Evolutionary conservation across 441 rosid genomes (phyloP).

Genomic region (Geranium incanum): DNA sequence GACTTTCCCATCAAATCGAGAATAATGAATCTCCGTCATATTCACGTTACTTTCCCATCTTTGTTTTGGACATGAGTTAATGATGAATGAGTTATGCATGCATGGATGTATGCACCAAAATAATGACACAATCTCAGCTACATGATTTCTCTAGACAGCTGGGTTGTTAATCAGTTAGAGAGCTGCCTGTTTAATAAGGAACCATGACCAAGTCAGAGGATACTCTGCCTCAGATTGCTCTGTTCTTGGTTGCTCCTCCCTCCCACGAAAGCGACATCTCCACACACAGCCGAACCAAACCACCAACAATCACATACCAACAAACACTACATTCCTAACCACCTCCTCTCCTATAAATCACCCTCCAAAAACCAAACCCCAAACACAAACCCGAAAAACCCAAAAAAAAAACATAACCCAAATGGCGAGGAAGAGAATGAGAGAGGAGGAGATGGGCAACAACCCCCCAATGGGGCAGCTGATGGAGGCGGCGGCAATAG

Average conservation of each 20-base stretch:
- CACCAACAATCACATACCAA: slow-evolving; percentile 20
- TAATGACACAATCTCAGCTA: background rate
- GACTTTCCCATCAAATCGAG: too few species aligned
- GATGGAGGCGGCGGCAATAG: slow-evolving; percentile 41
- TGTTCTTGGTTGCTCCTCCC: slow-evolving; percentile 19
- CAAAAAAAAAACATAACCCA: too few species aligned
- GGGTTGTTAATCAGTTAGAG: slow-evolving; percentile 7
- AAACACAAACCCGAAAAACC: background rate
- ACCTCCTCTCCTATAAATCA: background rate
- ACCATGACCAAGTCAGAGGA: slow-evolving; percentile 17
- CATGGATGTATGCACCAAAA: background rate
- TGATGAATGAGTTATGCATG: too few species aligned
- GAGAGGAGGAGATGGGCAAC: slow-evolving; percentile 20
- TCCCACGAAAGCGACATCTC: slow-evolving; percentile 22
- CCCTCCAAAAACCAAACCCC: background rate
- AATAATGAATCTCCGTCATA: too few species aligned
- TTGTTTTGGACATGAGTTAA: too few species aligned
- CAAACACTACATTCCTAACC: slow-evolving; percentile 19
- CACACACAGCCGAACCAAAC: slow-evolving; percentile 25
- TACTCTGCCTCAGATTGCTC: slow-evolving; percentile 1
- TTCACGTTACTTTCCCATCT: too few species aligned
- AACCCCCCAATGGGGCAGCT: slow-evolving; percentile 32
- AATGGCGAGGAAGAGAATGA: slow-evolving; percentile 10
- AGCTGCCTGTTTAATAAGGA: background rate
- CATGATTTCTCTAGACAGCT: background rate